Evolutionary conservation across 2,329 filamentous ascomycete species (phyloP).

Genomic region (Delphinella strobiligena): DNA sequence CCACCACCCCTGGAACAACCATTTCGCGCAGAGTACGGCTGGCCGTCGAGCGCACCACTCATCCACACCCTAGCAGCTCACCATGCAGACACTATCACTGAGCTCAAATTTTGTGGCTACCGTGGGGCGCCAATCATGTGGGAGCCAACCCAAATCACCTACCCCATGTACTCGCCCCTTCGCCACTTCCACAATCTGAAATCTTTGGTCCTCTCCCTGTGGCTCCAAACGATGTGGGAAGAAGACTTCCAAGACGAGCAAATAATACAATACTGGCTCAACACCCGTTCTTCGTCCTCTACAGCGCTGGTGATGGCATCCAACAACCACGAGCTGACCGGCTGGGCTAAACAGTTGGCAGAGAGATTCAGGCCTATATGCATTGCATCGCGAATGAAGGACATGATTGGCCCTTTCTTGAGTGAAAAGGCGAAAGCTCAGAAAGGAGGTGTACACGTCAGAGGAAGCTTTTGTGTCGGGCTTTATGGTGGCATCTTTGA

Average conservation of each 20-base stretch:
- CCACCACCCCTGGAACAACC: conserved; percentile 13
- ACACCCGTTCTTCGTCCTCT: conserved; percentile 25
- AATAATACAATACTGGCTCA: conserved; percentile 33
- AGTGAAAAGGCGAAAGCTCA: conserved; percentile 27
- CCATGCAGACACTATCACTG: conserved; percentile 27
- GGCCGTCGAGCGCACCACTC: conserved; percentile 26
- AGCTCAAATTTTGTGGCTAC: conserved; percentile 38
- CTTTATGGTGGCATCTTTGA: conserved; percentile 31
- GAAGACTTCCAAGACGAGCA: conserved; percentile 26
- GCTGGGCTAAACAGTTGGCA: conserved; percentile 30
- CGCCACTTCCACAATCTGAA: conserved; percentile 30
- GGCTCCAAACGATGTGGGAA: conserved; percentile 30
- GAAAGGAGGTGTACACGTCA: conserved; percentile 29
- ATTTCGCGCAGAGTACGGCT: conserved; percentile 29
- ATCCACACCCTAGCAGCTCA: conserved; percentile 30
- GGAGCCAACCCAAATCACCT: conserved; percentile 24
- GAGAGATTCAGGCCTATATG: conserved; percentile 27
- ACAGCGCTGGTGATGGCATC: conserved; percentile 24
- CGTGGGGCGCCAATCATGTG: conserved; percentile 30
- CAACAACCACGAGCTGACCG: conserved; percentile 17
- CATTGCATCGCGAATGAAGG: conserved; percentile 28
- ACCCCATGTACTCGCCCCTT: conserved; percentile 26
- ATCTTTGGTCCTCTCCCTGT: conserved; percentile 29
- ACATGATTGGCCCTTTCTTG: conserved; percentile 28
- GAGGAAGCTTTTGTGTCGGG: conserved; percentile 34